Base-by-base conservation (phyloP, 805 yeast species). In the Wickerhamomyces ciferrii region DNA sequence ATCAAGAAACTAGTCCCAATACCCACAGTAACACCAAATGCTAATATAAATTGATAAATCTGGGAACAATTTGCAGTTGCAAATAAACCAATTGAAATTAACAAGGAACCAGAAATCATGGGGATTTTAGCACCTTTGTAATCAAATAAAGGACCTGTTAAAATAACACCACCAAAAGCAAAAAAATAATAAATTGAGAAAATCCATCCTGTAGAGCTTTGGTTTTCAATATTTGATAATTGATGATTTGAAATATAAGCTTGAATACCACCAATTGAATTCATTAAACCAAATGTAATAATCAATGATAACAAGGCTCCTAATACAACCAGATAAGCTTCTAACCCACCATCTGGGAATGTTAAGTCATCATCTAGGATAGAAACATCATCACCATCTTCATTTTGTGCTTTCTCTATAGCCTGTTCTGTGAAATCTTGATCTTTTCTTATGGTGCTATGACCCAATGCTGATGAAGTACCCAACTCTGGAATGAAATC, bases 161-260 rank as follows among this genome's bases (percentile, higher is more conserved):
- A 52, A 29, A 75, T 55, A 8, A 63, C 62, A 11, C 67, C 59
- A n/a, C 58, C 53, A 25, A 61, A 57, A 0, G 61, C 45, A 24
- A 60, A 52, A 44, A 56, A 62, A 40, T 49, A 53, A 44, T 52
- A 61, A 2, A 60, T 49, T 13, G 64, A 75, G 56, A 85, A 86
- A 47, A 85, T 76, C 94, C 92, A 86, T 1, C 87, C 79, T 5
- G 83, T 69, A 2, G 77, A 61, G 19, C 82, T 69, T n/a, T n/a
- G n/a, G n/a, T n/a, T n/a, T 15, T 79, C 68, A 15, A 70, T 60
- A 31, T 69, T 52, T 7, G 58, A 56, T 47, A 85, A 67, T 49
- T 80, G 81, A 56, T 83, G 75, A 17, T 63, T 61, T 3, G 78
- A 65, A 2, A 84, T 72, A 59, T 79, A 83, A 0, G 87, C 78